Base-by-base conservation (phyloP, 2,329 filamentous ascomycete species). In the Sphaerulina musiva region DNA sequence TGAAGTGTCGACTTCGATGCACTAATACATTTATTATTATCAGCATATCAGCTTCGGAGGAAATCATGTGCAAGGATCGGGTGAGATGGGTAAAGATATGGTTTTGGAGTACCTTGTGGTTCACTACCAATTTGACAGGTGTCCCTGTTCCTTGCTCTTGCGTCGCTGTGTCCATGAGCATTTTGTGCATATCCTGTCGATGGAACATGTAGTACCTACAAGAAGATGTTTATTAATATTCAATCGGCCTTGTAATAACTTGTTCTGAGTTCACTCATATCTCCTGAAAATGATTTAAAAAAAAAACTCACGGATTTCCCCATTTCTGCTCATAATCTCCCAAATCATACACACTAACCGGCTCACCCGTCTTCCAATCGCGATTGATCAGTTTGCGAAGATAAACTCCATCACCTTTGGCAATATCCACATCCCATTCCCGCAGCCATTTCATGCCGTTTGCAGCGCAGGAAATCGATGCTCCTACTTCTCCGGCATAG, bases 381-480 rank as follows among this genome's bases (percentile, higher is more conserved):
- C 80, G 78, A 66, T 82, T 85, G 71, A 87, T 86, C 49, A 87
- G 75, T 63, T 82, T 82, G 68, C 76, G 76, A 46, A 87, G 70
- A 1, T 86, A 72, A 1, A 87, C 84, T 0, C 83, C 83, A 54
- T 85, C 79, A 7, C 83, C 84, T 62, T 81, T 81, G 11, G 72
- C 71, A 1, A 87, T 73, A 62, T 87, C 80, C 1, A 87, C 81
- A 0, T 73, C 73, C 84, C 84, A 87, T 66, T 85, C 81, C 57
- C 85, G 78, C 6, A 87, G 72, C 83, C 83, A 87, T 45, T 81
- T 76, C 1, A 83, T 84, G 6, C 84, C 84, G 62, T 87, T 87
- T 8, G 84, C 83, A 1, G 84, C 84, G 62, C 83, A 86, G 0
- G 80, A 83, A 0, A 86, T 77, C 0, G 83, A 85, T 0, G 82